A percentile compares a stretch with the other conserved stretches of the same genome.
Conservation (phyloP, 495 filamentous ascomycete genomes). For the Trichoderma gamsii region DNA sequence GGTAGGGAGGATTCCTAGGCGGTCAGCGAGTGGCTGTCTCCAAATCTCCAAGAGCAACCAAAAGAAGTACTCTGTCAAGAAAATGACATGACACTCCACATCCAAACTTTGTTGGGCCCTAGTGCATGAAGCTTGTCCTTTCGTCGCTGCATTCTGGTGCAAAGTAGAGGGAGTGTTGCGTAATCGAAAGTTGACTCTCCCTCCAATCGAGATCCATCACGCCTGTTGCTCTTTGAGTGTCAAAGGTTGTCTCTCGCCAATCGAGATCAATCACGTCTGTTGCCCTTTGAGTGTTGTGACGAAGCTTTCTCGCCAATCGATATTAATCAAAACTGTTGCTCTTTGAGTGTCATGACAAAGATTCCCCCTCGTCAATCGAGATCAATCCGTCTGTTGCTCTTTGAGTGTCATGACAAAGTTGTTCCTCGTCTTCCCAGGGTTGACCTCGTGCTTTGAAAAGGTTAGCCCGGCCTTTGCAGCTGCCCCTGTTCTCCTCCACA, state of each 20-base stretch:
- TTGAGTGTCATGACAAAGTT: slow-evolving; percentile 71
- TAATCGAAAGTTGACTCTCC: neutral
- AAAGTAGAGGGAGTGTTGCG: neutral
- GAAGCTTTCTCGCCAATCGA: slow-evolving; percentile 39
- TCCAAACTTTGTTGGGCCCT: neutral
- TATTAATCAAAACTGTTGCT: too few species aligned
- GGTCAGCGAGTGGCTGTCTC: neutral
- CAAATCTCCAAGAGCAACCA: neutral
- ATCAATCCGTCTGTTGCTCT: neutral
- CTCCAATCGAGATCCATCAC: neutral
- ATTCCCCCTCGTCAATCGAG: slow-evolving; percentile 59
- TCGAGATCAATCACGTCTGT: neutral
- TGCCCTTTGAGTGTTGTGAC: slow-evolving; percentile 48
- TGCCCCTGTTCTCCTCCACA: slow-evolving; percentile 54
- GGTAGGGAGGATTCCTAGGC: slow-evolving; percentile 7
- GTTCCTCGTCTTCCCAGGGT: slow-evolving; percentile 67
- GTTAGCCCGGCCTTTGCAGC: slow-evolving; percentile 21
- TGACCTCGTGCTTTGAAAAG: slow-evolving; percentile 62
- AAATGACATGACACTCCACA: neutral
- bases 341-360: slow-evolving; percentile 59
- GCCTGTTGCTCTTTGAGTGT: slow-evolving; percentile 25
- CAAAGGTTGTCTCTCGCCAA: slow-evolving; percentile 77
- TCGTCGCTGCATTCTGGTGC: neutral
- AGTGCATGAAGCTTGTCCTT: slow-evolving; percentile 3
- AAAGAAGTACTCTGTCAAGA: neutral